A percentile compares a stretch with the other conserved stretches of the same genome.
Conservation (phyloP, 139 green algal species). For the Edaphochlamys debaryana region DNA sequence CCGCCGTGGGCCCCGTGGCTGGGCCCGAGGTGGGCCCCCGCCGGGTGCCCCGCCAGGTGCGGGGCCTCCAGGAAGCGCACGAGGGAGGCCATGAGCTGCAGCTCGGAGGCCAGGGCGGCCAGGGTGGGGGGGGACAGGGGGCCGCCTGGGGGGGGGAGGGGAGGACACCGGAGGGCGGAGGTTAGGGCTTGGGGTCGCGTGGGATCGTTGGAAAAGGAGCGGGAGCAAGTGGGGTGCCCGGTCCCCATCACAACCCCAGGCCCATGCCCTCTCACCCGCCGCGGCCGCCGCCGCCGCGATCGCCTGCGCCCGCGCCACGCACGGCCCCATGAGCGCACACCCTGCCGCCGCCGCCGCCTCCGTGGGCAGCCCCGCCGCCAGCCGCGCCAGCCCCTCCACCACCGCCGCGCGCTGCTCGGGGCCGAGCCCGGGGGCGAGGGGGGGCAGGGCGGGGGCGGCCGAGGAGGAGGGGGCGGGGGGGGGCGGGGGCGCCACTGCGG, state of each 20-base stretch:
- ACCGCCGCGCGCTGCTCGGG: conserved; percentile 52
- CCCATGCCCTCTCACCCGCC: background rate
- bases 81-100: conserved; percentile 62
- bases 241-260: background rate
- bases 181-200: no score
- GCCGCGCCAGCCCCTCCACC: conserved; percentile 70
- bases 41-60: background rate
- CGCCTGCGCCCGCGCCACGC: conserved; percentile 39
- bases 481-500: conserved; percentile 44
- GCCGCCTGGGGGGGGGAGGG: background rate
- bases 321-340: conserved; percentile 44
- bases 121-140: conserved; percentile 14
- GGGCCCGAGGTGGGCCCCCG: conserved; percentile 6
- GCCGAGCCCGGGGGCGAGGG: background rate
- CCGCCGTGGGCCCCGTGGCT: background rate
- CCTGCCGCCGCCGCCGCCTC: conserved; percentile 43
- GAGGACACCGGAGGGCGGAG: background rate
- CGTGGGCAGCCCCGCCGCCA: conserved; percentile 51
- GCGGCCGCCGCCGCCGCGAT: conserved; percentile 18
- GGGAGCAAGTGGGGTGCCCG: background rate
- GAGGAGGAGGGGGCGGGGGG: background rate
- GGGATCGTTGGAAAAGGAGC: background rate
- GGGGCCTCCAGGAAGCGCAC: conserved; percentile 51
- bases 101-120: conserved; percentile 51
- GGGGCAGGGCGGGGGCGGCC: background rate